A percentile compares a stretch with the other conserved stretches of the same genome.
Evolutionary conservation across 1,139 yeast genomes (phyloP).

Genomic region (Pneumocystis canis): DNA sequence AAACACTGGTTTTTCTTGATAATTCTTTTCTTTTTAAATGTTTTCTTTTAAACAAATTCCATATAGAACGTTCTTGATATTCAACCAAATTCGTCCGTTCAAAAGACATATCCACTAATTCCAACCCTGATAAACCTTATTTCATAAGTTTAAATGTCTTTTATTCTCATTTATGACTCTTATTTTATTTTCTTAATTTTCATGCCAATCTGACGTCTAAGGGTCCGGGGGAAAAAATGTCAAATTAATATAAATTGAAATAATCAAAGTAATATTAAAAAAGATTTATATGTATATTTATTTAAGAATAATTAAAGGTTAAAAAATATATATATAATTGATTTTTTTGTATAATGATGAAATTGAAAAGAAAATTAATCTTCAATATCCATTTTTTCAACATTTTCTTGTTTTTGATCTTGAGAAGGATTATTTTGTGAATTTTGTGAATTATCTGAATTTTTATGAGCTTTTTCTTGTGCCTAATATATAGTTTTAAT

Average conservation of each 20-base stretch:
- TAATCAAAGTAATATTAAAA: too few relatives aligned
- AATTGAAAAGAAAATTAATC: not conserved
- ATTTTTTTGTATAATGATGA: too few relatives aligned
- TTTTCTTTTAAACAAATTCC: not conserved
- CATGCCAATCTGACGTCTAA: not conserved
- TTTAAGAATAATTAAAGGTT: too few relatives aligned
- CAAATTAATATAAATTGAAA: too few relatives aligned
- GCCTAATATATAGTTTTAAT: slow-evolving; percentile 24
- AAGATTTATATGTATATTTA: too few relatives aligned
- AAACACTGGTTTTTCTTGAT: not conserved
- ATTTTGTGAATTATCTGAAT: too few relatives aligned
- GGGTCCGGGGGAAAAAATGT: not conserved
- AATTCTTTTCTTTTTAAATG: not conserved
- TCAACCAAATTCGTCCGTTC: not conserved
- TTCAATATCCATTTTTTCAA: not conserved
- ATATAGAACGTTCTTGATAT: not conserved
- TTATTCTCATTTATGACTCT: not conserved
- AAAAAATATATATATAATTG: too few relatives aligned
- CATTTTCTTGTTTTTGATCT: slow-evolving; percentile 3
- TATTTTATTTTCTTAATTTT: not conserved
- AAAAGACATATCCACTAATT: not conserved
- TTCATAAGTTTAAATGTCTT: not conserved
- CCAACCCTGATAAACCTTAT: not conserved
- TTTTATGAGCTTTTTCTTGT: slow-evolving; percentile 5
- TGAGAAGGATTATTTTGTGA: not conserved